phyloP scores from a whole-genome alignment of 2,329 filamentous ascomycete genomes.

The Orbilia quercus region DNA sequence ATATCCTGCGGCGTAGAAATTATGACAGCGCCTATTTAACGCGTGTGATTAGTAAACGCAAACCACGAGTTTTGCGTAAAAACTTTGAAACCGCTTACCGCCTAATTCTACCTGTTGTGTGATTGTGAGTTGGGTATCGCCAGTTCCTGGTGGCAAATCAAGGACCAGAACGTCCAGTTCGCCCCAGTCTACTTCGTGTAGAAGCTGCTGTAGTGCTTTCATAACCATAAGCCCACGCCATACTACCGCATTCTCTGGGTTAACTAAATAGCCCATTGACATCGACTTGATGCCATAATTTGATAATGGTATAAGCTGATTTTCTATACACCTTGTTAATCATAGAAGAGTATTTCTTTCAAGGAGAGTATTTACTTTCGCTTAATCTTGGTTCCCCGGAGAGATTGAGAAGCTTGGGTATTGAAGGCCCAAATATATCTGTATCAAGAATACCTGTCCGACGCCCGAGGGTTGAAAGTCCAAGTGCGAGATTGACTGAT shows the following conservation, averaged over 20 bases:
- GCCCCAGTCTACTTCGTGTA: constrained; percentile 95
- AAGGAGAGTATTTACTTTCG: constrained; percentile 68
- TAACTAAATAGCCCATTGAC: constrained; percentile 96
- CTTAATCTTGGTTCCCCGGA: constrained; percentile 81
- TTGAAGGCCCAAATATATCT: constrained; percentile 95
- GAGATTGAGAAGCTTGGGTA: constrained; percentile 88
- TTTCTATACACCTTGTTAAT: constrained; percentile 67
- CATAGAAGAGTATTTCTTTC: neutral
- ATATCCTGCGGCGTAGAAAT: constrained; percentile 95
- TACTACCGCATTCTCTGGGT: constrained; percentile 82
- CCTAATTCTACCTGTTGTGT: constrained; percentile 92
- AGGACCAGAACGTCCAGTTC: constrained; percentile 87
- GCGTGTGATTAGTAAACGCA: neutral
- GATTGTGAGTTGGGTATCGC: constrained; percentile 96
- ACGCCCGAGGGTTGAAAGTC: constrained; percentile 83
- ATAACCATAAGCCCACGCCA: constrained; percentile 98
- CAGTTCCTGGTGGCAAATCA: constrained; percentile 92
- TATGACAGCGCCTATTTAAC: constrained; percentile 75
- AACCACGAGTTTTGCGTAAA: neutral
- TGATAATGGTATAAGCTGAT: constrained; percentile 84
- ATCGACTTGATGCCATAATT: constrained; percentile 98
- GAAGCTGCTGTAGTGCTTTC: constrained; percentile 93
- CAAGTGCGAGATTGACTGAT: constrained; percentile 78
- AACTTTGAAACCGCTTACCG: constrained; percentile 67
- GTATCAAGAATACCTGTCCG: constrained; percentile 90